Conservation (phyloP, 2,329 filamentous ascomycete genomes). For the Alternaria ventricosa region DNA sequence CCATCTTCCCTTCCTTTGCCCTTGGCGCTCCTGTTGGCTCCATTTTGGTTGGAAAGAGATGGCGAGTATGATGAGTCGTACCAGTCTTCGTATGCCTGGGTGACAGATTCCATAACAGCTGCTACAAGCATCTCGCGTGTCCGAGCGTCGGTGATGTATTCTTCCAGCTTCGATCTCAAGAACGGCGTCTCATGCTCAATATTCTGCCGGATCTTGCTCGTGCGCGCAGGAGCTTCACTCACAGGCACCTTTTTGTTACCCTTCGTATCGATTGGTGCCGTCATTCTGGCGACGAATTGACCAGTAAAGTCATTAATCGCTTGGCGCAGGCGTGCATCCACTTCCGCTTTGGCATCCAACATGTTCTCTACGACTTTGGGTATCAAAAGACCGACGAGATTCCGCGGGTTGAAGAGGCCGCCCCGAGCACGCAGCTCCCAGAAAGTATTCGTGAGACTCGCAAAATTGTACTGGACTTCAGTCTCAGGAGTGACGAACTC, state of each 20-base stretch:
- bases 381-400: slow-evolving; percentile 66
- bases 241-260: slow-evolving; percentile 31
- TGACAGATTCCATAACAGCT: slow-evolving; percentile 69
- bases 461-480: slow-evolving; percentile 68
- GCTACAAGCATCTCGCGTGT: slow-evolving; percentile 71
- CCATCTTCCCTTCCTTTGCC: slow-evolving; percentile 66
- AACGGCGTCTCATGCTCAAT: slow-evolving; percentile 65
- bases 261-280: slow-evolving; percentile 50
- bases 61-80: slow-evolving; percentile 59
- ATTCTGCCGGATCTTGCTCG: slow-evolving; percentile 57
- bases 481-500: slow-evolving; percentile 71
- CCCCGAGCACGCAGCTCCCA: slow-evolving; percentile 71
- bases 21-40: slow-evolving; percentile 23
- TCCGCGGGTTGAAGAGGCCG: slow-evolving; percentile 69
- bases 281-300: slow-evolving; percentile 64
- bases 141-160: slow-evolving; percentile 69
- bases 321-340: slow-evolving; percentile 66
- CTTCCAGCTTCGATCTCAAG: slow-evolving; percentile 63
- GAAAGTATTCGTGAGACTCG: slow-evolving; percentile 69
- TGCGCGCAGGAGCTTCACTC: slow-evolving; percentile 37
- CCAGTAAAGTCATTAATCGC: slow-evolving; percentile 72
- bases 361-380: slow-evolving; percentile 74
- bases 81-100: slow-evolving; percentile 69
- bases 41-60: slow-evolving; percentile 27
- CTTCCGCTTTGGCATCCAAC: slow-evolving; percentile 73